Conservation (phyloP, 2,329 filamentous ascomycete genomes). For the Epichloe elymi region DNA sequence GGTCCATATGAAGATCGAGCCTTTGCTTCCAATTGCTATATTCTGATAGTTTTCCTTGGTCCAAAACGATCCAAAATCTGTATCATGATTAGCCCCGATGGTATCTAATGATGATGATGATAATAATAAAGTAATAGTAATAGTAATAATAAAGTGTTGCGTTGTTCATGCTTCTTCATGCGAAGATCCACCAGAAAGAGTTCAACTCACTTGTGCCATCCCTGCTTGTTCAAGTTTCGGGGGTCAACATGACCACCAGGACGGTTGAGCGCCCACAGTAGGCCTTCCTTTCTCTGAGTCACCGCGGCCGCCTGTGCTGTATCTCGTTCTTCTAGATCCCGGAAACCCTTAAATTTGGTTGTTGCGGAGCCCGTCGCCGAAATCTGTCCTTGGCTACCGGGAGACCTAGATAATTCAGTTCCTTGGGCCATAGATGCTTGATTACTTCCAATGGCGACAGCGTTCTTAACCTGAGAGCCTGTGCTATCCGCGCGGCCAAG, state of each 20-base stretch:
- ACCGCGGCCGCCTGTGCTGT: slow-evolving; percentile 31
- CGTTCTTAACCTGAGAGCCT: slow-evolving; percentile 49
- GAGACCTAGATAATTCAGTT: slow-evolving; percentile 40
- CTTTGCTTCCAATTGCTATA: slow-evolving; percentile 99
- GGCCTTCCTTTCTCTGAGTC: slow-evolving; percentile 74
- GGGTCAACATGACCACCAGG: slow-evolving; percentile 93
- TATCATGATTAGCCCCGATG: background rate
- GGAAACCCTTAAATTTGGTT: slow-evolving; percentile 75
- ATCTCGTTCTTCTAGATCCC: slow-evolving; percentile 80
- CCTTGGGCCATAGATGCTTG: slow-evolving; percentile 17
- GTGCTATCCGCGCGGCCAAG: slow-evolving; percentile 63
- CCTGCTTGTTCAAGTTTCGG: slow-evolving; percentile 88
- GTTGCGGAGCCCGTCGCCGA: slow-evolving; percentile 35
- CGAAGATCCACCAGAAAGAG: background rate
- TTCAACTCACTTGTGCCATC: slow-evolving; percentile 84
- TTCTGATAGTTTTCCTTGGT: slow-evolving; percentile 91
- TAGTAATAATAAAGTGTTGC: background rate
- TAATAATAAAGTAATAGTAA: background rate
- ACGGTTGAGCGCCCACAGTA: slow-evolving; percentile 86
- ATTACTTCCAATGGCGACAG: slow-evolving; percentile 30
- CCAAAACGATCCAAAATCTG: slow-evolving; percentile 96
- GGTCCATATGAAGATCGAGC: slow-evolving; percentile 93
- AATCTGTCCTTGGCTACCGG: slow-evolving; percentile 37
- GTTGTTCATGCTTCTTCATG: background rate
- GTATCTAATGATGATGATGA: background rate